Conservation (phyloP, 768 basidiomycete species). For the Boletus reticuloceps region DNA sequence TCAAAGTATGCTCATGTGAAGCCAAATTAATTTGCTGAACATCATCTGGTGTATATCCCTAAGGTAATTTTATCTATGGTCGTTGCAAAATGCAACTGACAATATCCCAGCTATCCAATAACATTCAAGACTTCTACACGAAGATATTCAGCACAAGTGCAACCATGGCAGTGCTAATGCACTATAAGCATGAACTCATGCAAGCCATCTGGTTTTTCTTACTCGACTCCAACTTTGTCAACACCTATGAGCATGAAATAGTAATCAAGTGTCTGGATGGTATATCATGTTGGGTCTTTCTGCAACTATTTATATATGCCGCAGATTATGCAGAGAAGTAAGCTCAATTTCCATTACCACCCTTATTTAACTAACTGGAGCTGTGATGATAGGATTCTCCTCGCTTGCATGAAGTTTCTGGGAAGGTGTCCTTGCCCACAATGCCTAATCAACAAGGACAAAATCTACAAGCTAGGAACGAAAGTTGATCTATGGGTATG, state of each 20-base stretch:
- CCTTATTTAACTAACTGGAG: background rate
- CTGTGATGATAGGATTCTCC: background rate
- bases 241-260: constrained; percentile 22
- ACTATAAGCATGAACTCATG: constrained; percentile 21
- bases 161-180: background rate
- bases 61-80: background rate
- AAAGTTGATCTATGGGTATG: background rate
- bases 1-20: constrained; percentile 5
- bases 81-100: too few species aligned
- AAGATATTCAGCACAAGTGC: background rate
- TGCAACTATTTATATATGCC: constrained; percentile 23
- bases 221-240: constrained; percentile 21
- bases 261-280: constrained; percentile 22
- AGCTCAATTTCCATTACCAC: background rate
- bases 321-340: constrained; percentile 36
- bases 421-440: constrained; percentile 21
- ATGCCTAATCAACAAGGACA: constrained; percentile 4
- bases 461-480: background rate
- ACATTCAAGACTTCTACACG: background rate
- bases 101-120: background rate
- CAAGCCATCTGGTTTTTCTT: constrained; percentile 23
- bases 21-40: background rate
- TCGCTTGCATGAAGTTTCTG: constrained; percentile 15
- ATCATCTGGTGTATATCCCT: background rate
- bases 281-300: constrained; percentile 13